Percentiles rank a stretch among this genome's conserved stretches.
phyloP scores from a whole-genome alignment of 768 basidiomycete genomes.

The Russula compacta region DNA sequence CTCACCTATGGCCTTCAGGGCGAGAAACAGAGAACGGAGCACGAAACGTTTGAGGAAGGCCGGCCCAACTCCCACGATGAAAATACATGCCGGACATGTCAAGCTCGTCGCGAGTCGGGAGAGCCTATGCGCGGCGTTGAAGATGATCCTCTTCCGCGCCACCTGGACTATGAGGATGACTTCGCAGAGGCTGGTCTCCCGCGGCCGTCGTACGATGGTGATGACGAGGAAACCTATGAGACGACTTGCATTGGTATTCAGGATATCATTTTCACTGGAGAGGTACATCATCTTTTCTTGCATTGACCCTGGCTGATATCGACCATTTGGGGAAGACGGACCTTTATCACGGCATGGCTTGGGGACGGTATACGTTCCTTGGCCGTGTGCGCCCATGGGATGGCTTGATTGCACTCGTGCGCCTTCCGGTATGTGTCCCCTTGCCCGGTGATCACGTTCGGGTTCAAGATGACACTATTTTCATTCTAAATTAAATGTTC shows the following conservation, averaged over 20 bases:
- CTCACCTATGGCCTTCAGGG: conserved; percentile 2
- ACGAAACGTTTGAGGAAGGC: conserved; percentile 35
- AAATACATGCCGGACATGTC: conserved; percentile 28
- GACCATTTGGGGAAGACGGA: conserved; percentile 36
- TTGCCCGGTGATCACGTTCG: background rate
- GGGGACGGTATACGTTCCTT: conserved; percentile 29
- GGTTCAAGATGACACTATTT: background rate
- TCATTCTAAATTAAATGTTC: background rate
- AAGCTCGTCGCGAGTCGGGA: conserved; percentile 1
- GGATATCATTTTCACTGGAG: conserved; percentile 55
- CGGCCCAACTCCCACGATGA: conserved; percentile 35
- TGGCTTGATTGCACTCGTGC: conserved; percentile 31
- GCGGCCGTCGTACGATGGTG: conserved; percentile 23
- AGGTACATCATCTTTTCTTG: conserved; percentile 30
- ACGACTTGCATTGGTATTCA: conserved; percentile 42
- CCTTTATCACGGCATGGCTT: conserved; percentile 28
- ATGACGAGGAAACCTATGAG: conserved; percentile 21
- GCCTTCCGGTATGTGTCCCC: conserved; percentile 22
- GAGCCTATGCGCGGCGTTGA: conserved; percentile 4
- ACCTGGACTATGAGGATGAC: conserved; percentile 20
- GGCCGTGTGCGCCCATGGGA: conserved; percentile 32
- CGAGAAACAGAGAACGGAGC: conserved; percentile 11
- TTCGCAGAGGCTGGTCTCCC: conserved; percentile 21
- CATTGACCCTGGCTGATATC: background rate
- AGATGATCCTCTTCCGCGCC: background rate